phyloP scores from a whole-genome alignment of 2,329 filamentous ascomycete species.

The Sporothrix globosa region DNA sequence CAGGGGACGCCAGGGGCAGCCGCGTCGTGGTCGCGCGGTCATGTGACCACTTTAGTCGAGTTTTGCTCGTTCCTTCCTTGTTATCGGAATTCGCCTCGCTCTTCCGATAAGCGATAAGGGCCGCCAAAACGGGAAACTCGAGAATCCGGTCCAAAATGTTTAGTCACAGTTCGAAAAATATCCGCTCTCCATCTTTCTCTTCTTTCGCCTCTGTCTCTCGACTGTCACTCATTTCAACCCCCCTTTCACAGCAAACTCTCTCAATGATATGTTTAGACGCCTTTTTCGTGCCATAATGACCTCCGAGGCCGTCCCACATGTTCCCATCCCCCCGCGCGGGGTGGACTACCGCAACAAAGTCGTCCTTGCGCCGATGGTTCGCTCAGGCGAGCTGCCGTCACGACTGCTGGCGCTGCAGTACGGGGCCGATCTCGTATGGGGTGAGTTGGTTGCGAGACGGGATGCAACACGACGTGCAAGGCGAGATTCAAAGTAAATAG shows the following conservation, averaged over 20 bases:
- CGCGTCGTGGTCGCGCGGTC: constrained; percentile 23
- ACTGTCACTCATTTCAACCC: neutral
- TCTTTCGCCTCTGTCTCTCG: neutral
- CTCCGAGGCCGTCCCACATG: constrained; percentile 61
- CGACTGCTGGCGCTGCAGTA: constrained; percentile 88
- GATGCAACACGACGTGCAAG: neutral
- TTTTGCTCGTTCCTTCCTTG: neutral
- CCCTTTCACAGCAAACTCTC: neutral
- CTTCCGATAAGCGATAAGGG: constrained; percentile 11
- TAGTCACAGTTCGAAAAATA: constrained; percentile 6
- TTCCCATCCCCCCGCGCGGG: constrained; percentile 83
- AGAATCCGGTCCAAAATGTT: constrained; percentile 18
- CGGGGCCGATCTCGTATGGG: constrained; percentile 96
- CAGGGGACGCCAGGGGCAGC: constrained; percentile 14
- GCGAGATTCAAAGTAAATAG: too few species aligned
- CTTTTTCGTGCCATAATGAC: constrained; percentile 60
- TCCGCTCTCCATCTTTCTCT: neutral
- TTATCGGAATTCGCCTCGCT: neutral
- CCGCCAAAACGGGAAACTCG: constrained; percentile 12
- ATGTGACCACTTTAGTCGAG: constrained; percentile 21
- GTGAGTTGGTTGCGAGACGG: constrained; percentile 49
- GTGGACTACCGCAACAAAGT: constrained; percentile 94
- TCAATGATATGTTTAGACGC: constrained; percentile 36
- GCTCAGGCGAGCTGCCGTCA: constrained; percentile 92
- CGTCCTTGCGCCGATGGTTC: constrained; percentile 96